Conservation (phyloP, 108 stramenopile species). For the Mediolabrus comicus region DNA sequence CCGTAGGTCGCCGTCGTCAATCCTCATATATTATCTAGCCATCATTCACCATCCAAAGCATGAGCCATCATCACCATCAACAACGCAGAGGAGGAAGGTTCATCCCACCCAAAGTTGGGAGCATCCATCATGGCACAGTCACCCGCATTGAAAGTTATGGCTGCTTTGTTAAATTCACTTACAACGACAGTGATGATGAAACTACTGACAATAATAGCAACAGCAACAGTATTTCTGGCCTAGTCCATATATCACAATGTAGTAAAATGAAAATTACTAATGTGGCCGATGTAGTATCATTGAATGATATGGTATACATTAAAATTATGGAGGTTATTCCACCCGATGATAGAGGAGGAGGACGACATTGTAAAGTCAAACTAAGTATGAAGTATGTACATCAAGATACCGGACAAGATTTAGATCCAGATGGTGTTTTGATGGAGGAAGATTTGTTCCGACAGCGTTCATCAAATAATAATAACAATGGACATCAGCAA, state of each 20-base stretch:
- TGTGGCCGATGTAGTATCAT: slow-evolving; percentile 21
- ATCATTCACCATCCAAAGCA: too few species aligned
- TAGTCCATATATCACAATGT: slow-evolving; percentile 59
- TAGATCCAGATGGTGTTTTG: slow-evolving; percentile 35
- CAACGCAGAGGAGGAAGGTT: slow-evolving; percentile 2
- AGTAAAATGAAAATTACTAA: background rate
- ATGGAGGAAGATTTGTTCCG: slow-evolving; percentile 24
- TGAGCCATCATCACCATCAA: background rate
- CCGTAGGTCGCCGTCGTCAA: too few species aligned
- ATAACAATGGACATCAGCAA: background rate
- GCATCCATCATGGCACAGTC: slow-evolving; percentile 42
- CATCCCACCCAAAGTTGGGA: slow-evolving; percentile 18
- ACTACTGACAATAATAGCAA: background rate
- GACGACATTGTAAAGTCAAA: slow-evolving; percentile 32
- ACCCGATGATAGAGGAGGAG: background rate
- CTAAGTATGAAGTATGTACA: slow-evolving; percentile 67
- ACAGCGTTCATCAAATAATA: background rate
- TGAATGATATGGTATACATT: slow-evolving; percentile 24
- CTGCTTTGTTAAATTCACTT: slow-evolving; percentile 46
- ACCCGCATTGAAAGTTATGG: slow-evolving; percentile 66
- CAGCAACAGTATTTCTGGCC: slow-evolving; percentile 37
- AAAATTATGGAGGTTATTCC: slow-evolving; percentile 43
- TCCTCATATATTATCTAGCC: too few species aligned
- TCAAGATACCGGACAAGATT: slow-evolving; percentile 62
- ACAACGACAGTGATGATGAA: too few species aligned